Conservation (phyloP, 2,329 filamentous ascomycete genomes). For the Pyrenophora tritici-repentis region DNA sequence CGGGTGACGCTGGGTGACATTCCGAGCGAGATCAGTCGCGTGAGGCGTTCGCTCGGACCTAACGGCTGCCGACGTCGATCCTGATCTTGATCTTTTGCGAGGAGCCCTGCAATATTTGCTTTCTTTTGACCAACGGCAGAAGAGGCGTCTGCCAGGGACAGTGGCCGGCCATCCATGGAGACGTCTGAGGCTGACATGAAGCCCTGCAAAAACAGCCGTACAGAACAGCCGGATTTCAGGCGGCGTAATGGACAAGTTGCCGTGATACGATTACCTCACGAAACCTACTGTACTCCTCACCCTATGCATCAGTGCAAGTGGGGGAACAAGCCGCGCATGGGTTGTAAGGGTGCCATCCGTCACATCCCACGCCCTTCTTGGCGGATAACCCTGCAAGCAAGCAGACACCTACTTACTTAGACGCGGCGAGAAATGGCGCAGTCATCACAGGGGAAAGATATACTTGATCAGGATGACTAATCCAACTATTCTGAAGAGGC, state of each 20-base stretch:
- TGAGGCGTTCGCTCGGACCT: constrained; percentile 20
- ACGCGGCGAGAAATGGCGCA: no score
- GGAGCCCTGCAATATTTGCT: constrained; percentile 17
- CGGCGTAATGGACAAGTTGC: constrained; percentile 16
- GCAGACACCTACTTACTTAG: not conserved
- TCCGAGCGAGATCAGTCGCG: constrained; percentile 27
- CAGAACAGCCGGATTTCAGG: constrained; percentile 10
- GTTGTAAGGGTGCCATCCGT: constrained; percentile 8
- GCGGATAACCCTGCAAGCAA: not conserved
- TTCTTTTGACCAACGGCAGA: constrained; percentile 17
- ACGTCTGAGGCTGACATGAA: constrained; percentile 31
- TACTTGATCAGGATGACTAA: constrained; percentile 14
- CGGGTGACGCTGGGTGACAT: constrained; percentile 32
- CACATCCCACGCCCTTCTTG: not conserved
- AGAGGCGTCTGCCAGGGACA: constrained; percentile 25
- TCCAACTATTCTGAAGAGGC: not conserved
- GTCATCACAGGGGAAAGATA: no score
- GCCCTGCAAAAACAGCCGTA: constrained; percentile 4
- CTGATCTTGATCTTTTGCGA: constrained; percentile 15
- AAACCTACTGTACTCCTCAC: constrained; percentile 21
- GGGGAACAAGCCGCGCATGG: constrained; percentile 20
- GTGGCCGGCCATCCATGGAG: constrained; percentile 5
- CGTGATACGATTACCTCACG: constrained; percentile 43
- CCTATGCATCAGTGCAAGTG: constrained; percentile 25
- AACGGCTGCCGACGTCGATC: constrained; percentile 18